phyloP scores from a whole-genome alignment of 352 stramenopile species.

The Chrysophaeum taylorii region DNA sequence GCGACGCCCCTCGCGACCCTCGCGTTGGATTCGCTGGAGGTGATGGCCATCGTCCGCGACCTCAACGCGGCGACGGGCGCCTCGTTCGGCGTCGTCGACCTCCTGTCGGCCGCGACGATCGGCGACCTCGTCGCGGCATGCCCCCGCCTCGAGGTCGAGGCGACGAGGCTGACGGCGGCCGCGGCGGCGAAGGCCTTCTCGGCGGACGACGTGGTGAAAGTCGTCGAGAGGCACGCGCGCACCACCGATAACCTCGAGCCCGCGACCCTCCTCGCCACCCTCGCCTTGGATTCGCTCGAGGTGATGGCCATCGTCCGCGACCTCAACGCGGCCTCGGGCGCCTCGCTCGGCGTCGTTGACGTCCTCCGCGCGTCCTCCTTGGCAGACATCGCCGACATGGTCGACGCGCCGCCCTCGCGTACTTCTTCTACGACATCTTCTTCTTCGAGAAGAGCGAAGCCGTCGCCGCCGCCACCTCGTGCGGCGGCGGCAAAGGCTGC shows the following conservation, averaged over 20 bases:
- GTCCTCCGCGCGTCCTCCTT: background rate
- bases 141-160: background rate
- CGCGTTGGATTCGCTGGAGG: background rate
- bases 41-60: conserved; percentile 9
- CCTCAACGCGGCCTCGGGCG: background rate
- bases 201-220: background rate
- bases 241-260: background rate
- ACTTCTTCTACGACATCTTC: too few species aligned
- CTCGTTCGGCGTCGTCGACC: background rate
- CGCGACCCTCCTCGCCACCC: background rate
- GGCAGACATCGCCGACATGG: background rate
- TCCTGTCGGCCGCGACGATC: background rate
- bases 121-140: background rate
- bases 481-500: too few species aligned
- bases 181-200: background rate
- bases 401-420: too few species aligned
- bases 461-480: too few species aligned
- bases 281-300: conserved; percentile 5
- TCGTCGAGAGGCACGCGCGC: background rate
- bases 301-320: conserved; percentile 13
- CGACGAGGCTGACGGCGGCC: background rate
- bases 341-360: background rate
- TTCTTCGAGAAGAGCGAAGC: too few species aligned
- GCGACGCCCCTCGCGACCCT: background rate
- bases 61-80: conserved; percentile 1